Percentiles rank a stretch among this genome's conserved stretches.
Conservation (phyloP, 2,329 filamentous ascomycete species). For the Sporothrix luriei region DNA sequence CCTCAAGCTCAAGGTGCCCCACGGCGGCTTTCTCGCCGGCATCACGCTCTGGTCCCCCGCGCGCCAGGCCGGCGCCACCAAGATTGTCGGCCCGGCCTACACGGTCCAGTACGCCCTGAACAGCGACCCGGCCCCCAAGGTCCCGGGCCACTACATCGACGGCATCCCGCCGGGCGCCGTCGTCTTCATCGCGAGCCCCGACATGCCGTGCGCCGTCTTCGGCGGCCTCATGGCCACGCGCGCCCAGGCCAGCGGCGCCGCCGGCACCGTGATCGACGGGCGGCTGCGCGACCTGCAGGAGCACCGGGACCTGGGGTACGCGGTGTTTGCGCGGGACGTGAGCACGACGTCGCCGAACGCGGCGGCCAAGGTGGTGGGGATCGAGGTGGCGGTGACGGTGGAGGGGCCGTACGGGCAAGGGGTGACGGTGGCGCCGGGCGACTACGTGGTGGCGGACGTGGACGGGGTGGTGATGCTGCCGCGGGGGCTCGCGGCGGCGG, state of each 20-base stretch:
- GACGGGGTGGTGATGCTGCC: slow-evolving; percentile 52
- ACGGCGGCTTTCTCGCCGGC: slow-evolving; percentile 58
- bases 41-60: slow-evolving; percentile 58
- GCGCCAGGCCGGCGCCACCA: slow-evolving; percentile 54
- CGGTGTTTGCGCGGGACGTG: slow-evolving; percentile 51
- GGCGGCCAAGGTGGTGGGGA: slow-evolving; percentile 48
- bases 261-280: slow-evolving; percentile 56
- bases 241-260: slow-evolving; percentile 50
- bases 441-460: slow-evolving; percentile 51
- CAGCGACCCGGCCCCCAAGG: slow-evolving; percentile 51
- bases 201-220: slow-evolving; percentile 55
- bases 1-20: slow-evolving; percentile 51
- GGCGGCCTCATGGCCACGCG: slow-evolving; percentile 57
- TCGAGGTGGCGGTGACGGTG: slow-evolving; percentile 48
- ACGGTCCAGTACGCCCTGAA: slow-evolving; percentile 56
- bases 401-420: slow-evolving; percentile 45
- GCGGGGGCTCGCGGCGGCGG: slow-evolving; percentile 45
- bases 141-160: slow-evolving; percentile 55
- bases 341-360: slow-evolving; percentile 50
- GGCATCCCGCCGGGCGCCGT: slow-evolving; percentile 51
- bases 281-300: slow-evolving; percentile 57
- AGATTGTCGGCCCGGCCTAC: slow-evolving; percentile 58
- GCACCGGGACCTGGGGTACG: slow-evolving; percentile 53
- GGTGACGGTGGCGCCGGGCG: slow-evolving; percentile 47
- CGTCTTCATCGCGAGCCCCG: slow-evolving; percentile 55